Percentiles rank a stretch among this genome's conserved stretches.
Conservation (phyloP, 129 eudicot species). For the Chrysanthemum makinoi region DNA sequence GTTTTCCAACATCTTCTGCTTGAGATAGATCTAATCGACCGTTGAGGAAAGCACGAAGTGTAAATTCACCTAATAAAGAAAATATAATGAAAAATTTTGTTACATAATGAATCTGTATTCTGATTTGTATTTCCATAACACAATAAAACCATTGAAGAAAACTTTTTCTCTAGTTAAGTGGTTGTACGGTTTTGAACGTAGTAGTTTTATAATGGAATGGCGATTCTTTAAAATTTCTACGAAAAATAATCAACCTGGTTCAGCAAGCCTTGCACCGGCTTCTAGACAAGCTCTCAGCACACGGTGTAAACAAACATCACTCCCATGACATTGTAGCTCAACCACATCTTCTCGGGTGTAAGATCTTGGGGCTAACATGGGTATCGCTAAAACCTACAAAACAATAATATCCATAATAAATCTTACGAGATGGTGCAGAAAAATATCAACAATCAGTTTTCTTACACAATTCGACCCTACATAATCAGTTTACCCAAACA, state of each 20-base stretch:
- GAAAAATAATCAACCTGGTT: slow-evolving; percentile 60
- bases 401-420: not conserved
- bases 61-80: slow-evolving; percentile 80
- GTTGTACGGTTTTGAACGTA: too few relatives aligned
- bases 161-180: too few relatives aligned
- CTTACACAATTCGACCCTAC: too few relatives aligned
- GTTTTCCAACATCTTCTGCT: slow-evolving; percentile 89
- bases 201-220: not conserved
- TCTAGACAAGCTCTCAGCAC: slow-evolving; percentile 88
- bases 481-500: too few relatives aligned
- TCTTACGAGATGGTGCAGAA: not conserved
- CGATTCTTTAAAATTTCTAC: not conserved
- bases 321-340: slow-evolving; percentile 97
- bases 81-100: not conserved
- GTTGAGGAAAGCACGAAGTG: slow-evolving; percentile 92
- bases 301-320: slow-evolving; percentile 83
- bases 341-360: slow-evolving; percentile 96
- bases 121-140: too few relatives aligned
- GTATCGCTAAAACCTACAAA: slow-evolving; percentile 71
- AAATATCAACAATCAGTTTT: too few relatives aligned
- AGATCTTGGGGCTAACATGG: slow-evolving; percentile 95
- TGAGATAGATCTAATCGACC: slow-evolving; percentile 97
- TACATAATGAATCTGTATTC: not conserved
- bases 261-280: slow-evolving; percentile 96
- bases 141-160: too few relatives aligned